Base-by-base conservation (phyloP, 106 monocot genomes). In the Gastrodia elata region DNA sequence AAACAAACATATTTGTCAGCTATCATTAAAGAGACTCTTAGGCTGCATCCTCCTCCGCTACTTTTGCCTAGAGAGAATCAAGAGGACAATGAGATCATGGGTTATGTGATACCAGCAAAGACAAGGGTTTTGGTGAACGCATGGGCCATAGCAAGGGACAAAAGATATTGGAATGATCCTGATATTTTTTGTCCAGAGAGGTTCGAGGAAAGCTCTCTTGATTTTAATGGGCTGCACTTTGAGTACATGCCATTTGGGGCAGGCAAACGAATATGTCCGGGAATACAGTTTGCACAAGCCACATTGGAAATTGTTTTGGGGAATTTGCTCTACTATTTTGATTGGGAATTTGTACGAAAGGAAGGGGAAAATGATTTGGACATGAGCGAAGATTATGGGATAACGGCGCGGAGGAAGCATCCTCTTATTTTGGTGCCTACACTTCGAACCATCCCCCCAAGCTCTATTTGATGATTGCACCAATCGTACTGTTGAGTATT, bases 141-240 rank as follows among this genome's bases (percentile, higher is more conserved):
- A 18, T 65, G 75, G 75, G 65, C 75, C 16, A 75, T 75, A 65
- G 75, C 32, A n/a, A 75, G 30, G 30, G 65, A 75, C 30, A 26
- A 59, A 15, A 39, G 33, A 10, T 65, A 75, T 16, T 75, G 75
- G 75, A 15, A 65, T 3, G 43, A 75, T 28, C 64, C 75, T 7
- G 75, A 75, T 5, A 39, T 1, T 11, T 75, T 75, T 42, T 27
- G 28, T 16, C 75, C 75, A 5, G 75, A 75, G 32, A 75, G 75
- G 13, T 75, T 64, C n/a, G 74, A 74, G 14, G 38, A n/a, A 24
- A 74, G 1, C 28, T 0, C 15, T 32, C 40, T 75, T 1, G 75
- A 65, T 8, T 65, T 65, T 11, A 65, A 41, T n/a, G 65, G 41
- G 6, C 1, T 43, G 4, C 20, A 65, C 33, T 75, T 65, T 65